Percentiles rank a stretch among this genome's conserved stretches.
These are phyloP conservation scores for Nepenthes alata DNA, from an alignment of 179 eudicot genomes.

Conservation along the genomic window DNA sequence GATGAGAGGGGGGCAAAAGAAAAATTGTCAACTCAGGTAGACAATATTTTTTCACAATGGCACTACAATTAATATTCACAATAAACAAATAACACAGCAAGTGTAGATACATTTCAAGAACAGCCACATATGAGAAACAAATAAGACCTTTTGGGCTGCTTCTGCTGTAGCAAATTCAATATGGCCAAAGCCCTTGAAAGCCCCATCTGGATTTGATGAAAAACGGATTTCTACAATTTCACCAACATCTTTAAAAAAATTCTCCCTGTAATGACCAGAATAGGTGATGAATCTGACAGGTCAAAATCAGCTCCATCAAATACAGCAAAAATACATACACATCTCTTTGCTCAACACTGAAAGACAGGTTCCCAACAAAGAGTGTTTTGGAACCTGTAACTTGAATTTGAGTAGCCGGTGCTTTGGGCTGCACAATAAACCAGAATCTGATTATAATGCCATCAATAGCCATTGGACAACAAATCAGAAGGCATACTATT, in stretches of 20 bases:
- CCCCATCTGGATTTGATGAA: slow-evolving; percentile 34
- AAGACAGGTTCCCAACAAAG: slow-evolving; percentile 64
- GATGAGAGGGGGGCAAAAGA: too few species aligned
- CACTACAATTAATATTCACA: too few species aligned
- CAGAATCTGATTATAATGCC: background rate
- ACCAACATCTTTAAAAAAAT: slow-evolving; percentile 57
- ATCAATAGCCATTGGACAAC: background rate
- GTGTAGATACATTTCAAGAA: too few species aligned
- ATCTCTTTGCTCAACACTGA: slow-evolving; percentile 34
- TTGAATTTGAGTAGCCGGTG: slow-evolving; percentile 45
- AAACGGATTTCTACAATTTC: slow-evolving; percentile 61
- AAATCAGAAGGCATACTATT: background rate
- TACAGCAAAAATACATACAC: slow-evolving; percentile 35
- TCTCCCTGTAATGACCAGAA: slow-evolving; percentile 28
- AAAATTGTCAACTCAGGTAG: too few species aligned
- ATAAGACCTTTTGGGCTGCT: slow-evolving; percentile 55
- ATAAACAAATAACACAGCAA: too few species aligned
- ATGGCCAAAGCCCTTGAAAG: slow-evolving; percentile 77
- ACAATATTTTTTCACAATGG: too few species aligned
- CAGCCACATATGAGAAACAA: background rate
- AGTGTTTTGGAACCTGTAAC: slow-evolving; percentile 46
- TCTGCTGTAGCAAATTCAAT: slow-evolving; percentile 71
- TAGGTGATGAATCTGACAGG: too few species aligned
- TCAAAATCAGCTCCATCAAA: background rate
- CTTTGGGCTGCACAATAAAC: slow-evolving; percentile 42